Base-by-base conservation (phyloP, 2,329 filamentous ascomycete genomes). In the Verticillium albo-atrum region DNA sequence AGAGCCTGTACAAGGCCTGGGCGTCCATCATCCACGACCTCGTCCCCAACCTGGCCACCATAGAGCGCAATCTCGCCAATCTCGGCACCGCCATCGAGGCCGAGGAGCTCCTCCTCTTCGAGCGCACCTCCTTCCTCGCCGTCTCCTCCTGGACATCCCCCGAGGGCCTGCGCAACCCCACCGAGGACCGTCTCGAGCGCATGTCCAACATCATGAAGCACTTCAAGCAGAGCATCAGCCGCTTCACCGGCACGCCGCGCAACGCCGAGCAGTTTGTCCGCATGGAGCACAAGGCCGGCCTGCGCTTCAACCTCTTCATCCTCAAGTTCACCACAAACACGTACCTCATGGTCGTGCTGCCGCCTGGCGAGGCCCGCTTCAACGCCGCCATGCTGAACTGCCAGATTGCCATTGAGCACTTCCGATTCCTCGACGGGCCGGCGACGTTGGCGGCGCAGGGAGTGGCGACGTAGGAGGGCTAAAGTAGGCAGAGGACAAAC, bases 151-250 rank as follows among this genome's bases (percentile, higher is more conserved):
- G 96, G 77, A 91, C 91, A 5, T 89, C 90, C 2, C 82, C 85
- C 20, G 82, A 89, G 62, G 92, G 92, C 52, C 81, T 83, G 35
- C 76, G 85, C 56, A 99, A 99, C 72, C 94, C 95, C 1, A 96
- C 91, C 63, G 89, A 89, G 56, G 95, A 99, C 75, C 90, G 95
- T 3, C 92, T 97, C 68, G 95, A 99, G 80, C 89, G 83, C 66
- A 90, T 99, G 70, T 95, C 90, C 63, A 98, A 97, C 74, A 97
- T 99, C 70, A 90, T 99, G 77, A 99, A 99, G 78, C 93, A 94
- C 61, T 97, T 98, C 80, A 99, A 98, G 79, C 94, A 98, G 77
- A 86, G 80, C 64, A 84, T 85, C 61, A 88, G 85, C 59, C 87
- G 89, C 66, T 92, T 90, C 73, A 92, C 89, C 1, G 89, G 89